phyloP scores from a whole-genome alignment of 2,329 filamentous ascomycete genomes.

The Grosmannia serpens region DNA sequence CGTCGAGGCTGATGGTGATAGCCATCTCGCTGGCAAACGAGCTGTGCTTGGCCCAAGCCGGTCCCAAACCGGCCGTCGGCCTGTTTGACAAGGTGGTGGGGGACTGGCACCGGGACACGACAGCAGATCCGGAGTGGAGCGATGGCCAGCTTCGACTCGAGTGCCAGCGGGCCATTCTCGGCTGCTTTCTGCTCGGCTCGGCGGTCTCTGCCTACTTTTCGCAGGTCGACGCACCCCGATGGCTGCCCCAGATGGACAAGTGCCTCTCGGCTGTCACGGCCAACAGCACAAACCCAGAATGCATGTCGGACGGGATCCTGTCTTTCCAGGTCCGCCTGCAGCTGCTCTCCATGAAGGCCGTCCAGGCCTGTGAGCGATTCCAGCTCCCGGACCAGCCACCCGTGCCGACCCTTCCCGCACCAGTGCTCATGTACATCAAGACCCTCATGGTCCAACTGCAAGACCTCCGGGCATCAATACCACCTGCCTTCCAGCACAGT shows the following conservation, averaged over 20 bases:
- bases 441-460: slow-evolving; percentile 19
- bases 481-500: slow-evolving; percentile 13
- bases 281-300: slow-evolving; percentile 12
- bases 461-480: slow-evolving; percentile 19
- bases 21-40: slow-evolving; percentile 26
- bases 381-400: slow-evolving; percentile 17
- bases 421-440: slow-evolving; percentile 18
- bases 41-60: slow-evolving; percentile 21
- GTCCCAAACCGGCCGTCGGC: slow-evolving; percentile 12
- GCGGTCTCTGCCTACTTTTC: slow-evolving; percentile 22
- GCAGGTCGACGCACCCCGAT: slow-evolving; percentile 22
- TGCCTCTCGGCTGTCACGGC: slow-evolving; percentile 18
- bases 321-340: slow-evolving; percentile 25
- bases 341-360: slow-evolving; percentile 17
- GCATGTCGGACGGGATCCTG: slow-evolving; percentile 19
- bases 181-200: slow-evolving; percentile 20
- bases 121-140: slow-evolving; percentile 14
- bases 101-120: slow-evolving; percentile 4
- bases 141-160: slow-evolving; percentile 15
- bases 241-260: slow-evolving; percentile 27
- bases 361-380: slow-evolving; percentile 12
- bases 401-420: slow-evolving; percentile 7
- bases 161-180: slow-evolving; percentile 18
- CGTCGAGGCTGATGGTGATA: slow-evolving; percentile 24
- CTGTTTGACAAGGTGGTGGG: too few species aligned